These are phyloP conservation scores for Phytophthora macrochlamydospora DNA, from an alignment of 352 stramenopile species.

Conservation along the genomic window DNA sequence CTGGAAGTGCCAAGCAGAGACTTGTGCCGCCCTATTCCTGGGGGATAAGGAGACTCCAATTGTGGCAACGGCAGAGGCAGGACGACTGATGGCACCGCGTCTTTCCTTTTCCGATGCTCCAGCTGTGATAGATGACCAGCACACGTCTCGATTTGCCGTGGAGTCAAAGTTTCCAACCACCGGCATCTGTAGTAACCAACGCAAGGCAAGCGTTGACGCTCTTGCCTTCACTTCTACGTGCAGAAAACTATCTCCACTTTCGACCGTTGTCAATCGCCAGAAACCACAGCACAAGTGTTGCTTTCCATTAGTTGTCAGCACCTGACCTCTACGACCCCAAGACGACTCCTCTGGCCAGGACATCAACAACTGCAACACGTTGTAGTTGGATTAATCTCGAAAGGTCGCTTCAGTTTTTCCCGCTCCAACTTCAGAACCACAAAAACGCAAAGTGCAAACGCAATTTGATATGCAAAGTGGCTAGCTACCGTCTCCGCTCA, in stretches of 20 bases:
- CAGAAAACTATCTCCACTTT: too few relatives aligned
- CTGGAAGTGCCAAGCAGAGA: slow-evolving; percentile 7
- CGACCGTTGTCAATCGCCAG: too few relatives aligned
- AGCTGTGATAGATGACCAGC: slow-evolving; percentile 31
- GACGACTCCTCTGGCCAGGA: too few relatives aligned
- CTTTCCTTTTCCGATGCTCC: slow-evolving; percentile 21
- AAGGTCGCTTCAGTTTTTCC: not conserved
- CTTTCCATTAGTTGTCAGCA: too few relatives aligned
- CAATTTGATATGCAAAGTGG: slow-evolving; percentile 34
- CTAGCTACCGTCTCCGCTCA: slow-evolving; percentile 22
- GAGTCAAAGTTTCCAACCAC: slow-evolving; percentile 17
- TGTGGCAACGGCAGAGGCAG: slow-evolving; percentile 25
- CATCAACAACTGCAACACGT: not conserved
- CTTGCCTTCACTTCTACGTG: slow-evolving; percentile 7
- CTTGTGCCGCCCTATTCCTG: not conserved
- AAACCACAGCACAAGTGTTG: too few relatives aligned
- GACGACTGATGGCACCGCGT: not conserved
- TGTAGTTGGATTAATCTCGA: not conserved
- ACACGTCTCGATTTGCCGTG: slow-evolving; percentile 15
- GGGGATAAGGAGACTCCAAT: slow-evolving; percentile 7
- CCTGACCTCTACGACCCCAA: too few relatives aligned
- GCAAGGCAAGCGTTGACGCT: not conserved
- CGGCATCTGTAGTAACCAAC: not conserved
- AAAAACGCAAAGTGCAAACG: slow-evolving; percentile 18
- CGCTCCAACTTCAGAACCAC: not conserved